Percentiles rank a stretch among this genome's conserved stretches.
Conservation (phyloP, 1,284 basidiomycete species). For the Heterobasidion irregulare region DNA sequence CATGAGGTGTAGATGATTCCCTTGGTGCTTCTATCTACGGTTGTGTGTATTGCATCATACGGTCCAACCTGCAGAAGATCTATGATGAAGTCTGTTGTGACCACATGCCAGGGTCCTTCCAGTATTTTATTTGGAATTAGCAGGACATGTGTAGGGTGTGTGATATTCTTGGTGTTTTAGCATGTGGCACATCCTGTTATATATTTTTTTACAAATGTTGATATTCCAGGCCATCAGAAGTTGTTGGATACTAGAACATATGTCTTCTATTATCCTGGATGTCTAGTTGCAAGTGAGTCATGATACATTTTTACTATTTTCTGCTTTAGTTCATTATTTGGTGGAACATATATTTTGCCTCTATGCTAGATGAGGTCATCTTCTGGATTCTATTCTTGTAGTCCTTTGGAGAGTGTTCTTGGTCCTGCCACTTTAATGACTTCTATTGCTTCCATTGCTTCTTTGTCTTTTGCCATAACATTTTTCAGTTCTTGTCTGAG, state of each 20-base stretch:
- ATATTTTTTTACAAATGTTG: conserved; percentile 19
- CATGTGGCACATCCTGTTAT: conserved; percentile 19
- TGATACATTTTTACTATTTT: conserved; percentile 19
- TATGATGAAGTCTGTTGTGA: too few species aligned
- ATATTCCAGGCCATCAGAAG: too few species aligned
- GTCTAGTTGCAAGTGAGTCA: conserved; percentile 20
- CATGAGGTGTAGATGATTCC: not conserved
- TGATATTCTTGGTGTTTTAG: too few species aligned
- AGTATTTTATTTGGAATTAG: too few species aligned
- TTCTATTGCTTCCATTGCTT: conserved; percentile 1
- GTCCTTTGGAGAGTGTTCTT: conserved; percentile 3
- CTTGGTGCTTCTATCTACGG: not conserved
- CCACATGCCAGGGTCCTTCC: too few species aligned
- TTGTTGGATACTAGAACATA: conserved; percentile 17
- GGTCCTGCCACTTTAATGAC: not conserved
- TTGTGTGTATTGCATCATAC: too few species aligned
- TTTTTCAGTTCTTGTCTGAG: not conserved
- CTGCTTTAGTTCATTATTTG: conserved; percentile 14
- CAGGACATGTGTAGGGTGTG: conserved; percentile 1
- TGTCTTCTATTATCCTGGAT: conserved; percentile 26
- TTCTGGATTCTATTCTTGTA: conserved; percentile 15
- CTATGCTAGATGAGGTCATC: conserved; percentile 14
- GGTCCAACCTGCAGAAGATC: too few species aligned
- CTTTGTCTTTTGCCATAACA: not conserved
- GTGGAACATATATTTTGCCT: conserved; percentile 19